These are phyloP conservation scores for Anastatica hierochuntica DNA, from an alignment of 345 rosid species.

Conservation along the genomic window DNA sequence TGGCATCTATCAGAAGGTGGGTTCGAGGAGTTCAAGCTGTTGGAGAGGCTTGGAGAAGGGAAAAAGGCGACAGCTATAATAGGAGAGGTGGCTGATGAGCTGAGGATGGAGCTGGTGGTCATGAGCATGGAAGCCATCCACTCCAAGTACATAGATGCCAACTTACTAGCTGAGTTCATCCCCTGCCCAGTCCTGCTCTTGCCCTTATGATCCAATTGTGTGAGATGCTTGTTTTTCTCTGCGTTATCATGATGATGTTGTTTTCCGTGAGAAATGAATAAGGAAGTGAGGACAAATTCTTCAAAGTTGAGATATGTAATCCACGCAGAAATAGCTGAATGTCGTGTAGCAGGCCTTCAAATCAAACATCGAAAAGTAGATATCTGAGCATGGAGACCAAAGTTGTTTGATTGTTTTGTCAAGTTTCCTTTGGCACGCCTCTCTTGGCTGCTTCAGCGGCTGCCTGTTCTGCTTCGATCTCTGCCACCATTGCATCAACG, in stretches of 20 bases:
- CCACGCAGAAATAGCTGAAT: neutral
- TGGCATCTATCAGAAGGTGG: conserved; percentile 96
- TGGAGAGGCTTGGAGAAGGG: conserved; percentile 87
- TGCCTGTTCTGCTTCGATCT: conserved; percentile 59
- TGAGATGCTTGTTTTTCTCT: too few relatives aligned
- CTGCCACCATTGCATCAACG: conserved; percentile 29
- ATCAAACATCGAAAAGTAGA: conserved; percentile 6
- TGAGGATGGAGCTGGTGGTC: conserved; percentile 73
- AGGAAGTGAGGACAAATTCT: too few relatives aligned
- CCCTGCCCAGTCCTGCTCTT: conserved; percentile 90
- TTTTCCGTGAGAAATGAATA: too few relatives aligned
- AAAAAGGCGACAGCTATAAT: conserved; percentile 80
- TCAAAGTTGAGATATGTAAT: too few relatives aligned
- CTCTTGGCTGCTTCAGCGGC: conserved; percentile 95
- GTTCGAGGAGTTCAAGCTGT: conserved; percentile 69
- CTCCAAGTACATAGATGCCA: conserved; percentile 93
- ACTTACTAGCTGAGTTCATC: conserved; percentile 82
- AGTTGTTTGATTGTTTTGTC: conserved; percentile 1
- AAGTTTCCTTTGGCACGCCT: conserved; percentile 55
- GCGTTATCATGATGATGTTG: too few relatives aligned
- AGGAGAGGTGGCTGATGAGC: conserved; percentile 94
- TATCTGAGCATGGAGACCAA: too few relatives aligned
- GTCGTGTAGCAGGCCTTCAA: neutral
- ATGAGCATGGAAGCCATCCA: conserved; percentile 98
- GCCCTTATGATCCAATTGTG: conserved; percentile 63